Evolutionary conservation across 2,329 filamentous ascomycete genomes (phyloP), one percentile per base, ranked within the genome.

Genomic region (Aspergillus clavatus): DNA sequence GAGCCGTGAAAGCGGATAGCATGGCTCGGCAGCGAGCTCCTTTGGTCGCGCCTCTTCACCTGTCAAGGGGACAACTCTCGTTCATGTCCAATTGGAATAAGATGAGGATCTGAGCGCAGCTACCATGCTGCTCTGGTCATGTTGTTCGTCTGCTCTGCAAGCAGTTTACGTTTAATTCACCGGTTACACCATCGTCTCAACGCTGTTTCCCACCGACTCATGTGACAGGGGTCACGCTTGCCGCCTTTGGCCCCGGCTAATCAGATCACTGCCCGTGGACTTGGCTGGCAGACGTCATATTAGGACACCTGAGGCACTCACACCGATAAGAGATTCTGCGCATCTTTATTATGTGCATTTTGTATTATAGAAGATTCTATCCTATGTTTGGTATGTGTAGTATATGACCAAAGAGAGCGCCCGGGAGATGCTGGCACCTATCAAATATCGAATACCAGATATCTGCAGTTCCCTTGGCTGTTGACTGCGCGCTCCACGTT

Each of bases 1-100:
- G 87, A 74, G 93, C 90, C 59, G 87, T 95, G 73, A 98, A 98
- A 66, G 93, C 93, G 72, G 91, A 94, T 72, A 98, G 85, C 93
- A 96, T 96, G 53, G 55, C 50, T 55, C 47, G 51, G 56, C 57
- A 23, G 26, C 44, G 42, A 40, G 35, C 38, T 39, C 28, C 29
- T 35, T 24, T 42, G 38, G 48, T 48, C 49, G 47, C 43, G 42
- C 43, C 52, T 50, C 47, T 52, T 56, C 50, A 48, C 45, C 45
- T 47, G 39, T 31, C 27, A 31, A 28, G n/a, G 26, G 24, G 26
- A 39, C 40, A 40, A 35, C 42, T 40, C 42, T 42, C n/a, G 47
- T 45, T 54, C 51, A 54, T 57, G 38, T 52, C 54, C 50, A 50
- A 50, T 26, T 29, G 19, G 19, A 26, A 33, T 18, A 19, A 42